Percentiles rank a stretch among this genome's conserved stretches.
Evolutionary conservation across 352 stramenopile genomes (phyloP).

Genomic region (Phytophthora macrochlamydospora): DNA sequence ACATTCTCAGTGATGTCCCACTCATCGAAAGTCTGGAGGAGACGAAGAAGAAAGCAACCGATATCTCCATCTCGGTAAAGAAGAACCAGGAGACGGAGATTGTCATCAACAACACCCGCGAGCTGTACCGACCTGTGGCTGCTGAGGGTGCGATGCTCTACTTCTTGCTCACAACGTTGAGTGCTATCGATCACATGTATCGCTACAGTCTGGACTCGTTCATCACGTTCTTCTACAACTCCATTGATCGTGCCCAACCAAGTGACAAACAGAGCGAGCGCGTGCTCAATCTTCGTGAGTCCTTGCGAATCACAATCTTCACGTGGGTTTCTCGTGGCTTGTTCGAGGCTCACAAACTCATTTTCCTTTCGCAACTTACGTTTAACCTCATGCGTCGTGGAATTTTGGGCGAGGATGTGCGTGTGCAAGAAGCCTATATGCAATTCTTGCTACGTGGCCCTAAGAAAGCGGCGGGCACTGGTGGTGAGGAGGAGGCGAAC

Average conservation of each 20-base stretch:
- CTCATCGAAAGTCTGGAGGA: conserved; percentile 96
- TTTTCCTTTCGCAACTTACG: conserved; percentile 96
- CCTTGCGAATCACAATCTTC: conserved; percentile 96
- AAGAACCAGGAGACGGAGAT: conserved; percentile 95
- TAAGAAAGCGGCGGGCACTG: conserved; percentile 59
- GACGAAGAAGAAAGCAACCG: conserved; percentile 96
- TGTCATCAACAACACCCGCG: conserved; percentile 94
- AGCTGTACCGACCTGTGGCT: conserved; percentile 94
- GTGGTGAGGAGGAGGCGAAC: conserved; percentile 65
- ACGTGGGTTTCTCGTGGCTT: conserved; percentile 96
- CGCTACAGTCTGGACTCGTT: conserved; percentile 98
- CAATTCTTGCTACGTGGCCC: conserved; percentile 94
- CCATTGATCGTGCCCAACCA: conserved; percentile 87
- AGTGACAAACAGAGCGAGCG: conserved; percentile 91
- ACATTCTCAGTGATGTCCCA: conserved; percentile 96
- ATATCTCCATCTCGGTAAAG: conserved; percentile 95
- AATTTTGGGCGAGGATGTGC: conserved; percentile 93
- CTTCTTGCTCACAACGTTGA: conserved; percentile 96
- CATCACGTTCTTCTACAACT: conserved; percentile 97
- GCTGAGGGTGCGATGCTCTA: conserved; percentile 97
- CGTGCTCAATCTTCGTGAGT: conserved; percentile 93
- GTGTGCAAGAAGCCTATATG: conserved; percentile 96
- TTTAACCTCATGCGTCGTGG: conserved; percentile 98
- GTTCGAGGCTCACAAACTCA: conserved; percentile 97
- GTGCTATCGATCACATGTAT: conserved; percentile 98